A percentile compares a stretch with the other conserved stretches of the same genome.
Evolutionary conservation across 345 rosid genomes (phyloP).

Genomic region (Populus simonii): DNA sequence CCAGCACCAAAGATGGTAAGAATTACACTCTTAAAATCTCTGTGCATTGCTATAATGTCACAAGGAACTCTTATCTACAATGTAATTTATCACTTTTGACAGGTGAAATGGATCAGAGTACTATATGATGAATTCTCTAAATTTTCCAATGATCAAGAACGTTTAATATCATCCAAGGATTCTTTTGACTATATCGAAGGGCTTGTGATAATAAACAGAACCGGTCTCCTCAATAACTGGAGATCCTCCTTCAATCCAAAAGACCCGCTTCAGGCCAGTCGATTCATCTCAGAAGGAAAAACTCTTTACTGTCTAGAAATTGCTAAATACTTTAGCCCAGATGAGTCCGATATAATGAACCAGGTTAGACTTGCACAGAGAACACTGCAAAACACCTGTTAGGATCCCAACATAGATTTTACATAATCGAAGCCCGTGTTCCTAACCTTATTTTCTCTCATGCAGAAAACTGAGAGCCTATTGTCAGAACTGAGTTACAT

Average conservation of each 20-base stretch:
- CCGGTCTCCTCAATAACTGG: conserved; percentile 76
- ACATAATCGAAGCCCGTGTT: not conserved
- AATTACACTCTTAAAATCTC: not conserved
- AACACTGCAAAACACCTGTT: not conserved
- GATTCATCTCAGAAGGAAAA: conserved; percentile 71
- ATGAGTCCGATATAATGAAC: conserved; percentile 38
- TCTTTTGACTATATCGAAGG: conserved; percentile 92
- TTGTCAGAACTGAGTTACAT: conserved; percentile 66
- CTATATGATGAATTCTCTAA: conserved; percentile 79
- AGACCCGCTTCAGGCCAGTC: conserved; percentile 65
- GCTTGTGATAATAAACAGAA: conserved; percentile 72
- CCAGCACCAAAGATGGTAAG: conserved; percentile 68
- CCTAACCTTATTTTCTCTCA: not conserved
- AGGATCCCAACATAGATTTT: not conserved
- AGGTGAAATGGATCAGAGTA: conserved; percentile 94
- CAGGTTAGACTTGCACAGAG: conserved; percentile 41
- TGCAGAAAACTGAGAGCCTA: conserved; percentile 54
- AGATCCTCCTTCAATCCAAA: conserved; percentile 72
- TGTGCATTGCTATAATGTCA: not conserved
- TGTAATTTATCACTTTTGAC: conserved; percentile 18
- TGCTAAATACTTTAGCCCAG: conserved; percentile 64
- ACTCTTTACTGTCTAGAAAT: conserved; percentile 83
- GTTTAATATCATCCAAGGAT: conserved; percentile 50
- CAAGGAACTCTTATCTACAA: not conserved
- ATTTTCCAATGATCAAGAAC: conserved; percentile 82